phyloP scores from a whole-genome alignment of 352 stramenopile species.

The Pythium folliculosum region DNA sequence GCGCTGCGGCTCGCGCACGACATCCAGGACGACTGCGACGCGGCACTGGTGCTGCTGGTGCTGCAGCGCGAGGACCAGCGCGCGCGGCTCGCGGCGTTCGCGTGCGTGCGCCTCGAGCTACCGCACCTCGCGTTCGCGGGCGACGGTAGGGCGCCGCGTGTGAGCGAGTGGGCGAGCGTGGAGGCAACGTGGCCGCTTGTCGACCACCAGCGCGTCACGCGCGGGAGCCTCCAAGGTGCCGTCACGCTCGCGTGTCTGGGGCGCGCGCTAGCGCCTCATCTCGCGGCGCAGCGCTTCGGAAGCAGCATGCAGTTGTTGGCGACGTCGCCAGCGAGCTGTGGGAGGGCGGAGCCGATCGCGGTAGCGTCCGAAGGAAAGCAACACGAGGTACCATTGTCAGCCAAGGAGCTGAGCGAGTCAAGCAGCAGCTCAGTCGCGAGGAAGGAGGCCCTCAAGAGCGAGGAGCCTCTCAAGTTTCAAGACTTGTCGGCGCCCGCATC shows the following conservation, averaged over 20 bases:
- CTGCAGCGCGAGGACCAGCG: slow-evolving; percentile 22
- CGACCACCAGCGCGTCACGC: slow-evolving; percentile 6
- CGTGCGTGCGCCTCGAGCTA: slow-evolving; percentile 18
- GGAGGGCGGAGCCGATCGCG: not conserved
- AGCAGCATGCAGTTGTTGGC: not conserved
- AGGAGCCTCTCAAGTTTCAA: not conserved
- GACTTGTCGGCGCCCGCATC: not conserved
- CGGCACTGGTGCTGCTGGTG: slow-evolving; percentile 21
- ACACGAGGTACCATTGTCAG: not conserved
- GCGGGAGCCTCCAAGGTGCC: slow-evolving; percentile 8
- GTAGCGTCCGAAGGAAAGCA: not conserved
- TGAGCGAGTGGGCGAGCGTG: slow-evolving; percentile 26
- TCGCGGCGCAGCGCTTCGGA: slow-evolving; percentile 6
- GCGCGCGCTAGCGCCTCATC: slow-evolving; percentile 13
- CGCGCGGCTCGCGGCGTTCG: slow-evolving; percentile 23
- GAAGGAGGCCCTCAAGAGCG: not conserved
- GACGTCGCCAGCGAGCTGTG: not conserved
- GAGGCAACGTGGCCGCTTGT: slow-evolving; percentile 18
- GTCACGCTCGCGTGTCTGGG: slow-evolving; percentile 26
- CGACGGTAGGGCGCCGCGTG: slow-evolving; percentile 1
- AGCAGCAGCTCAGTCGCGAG: not conserved
- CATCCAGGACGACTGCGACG: slow-evolving; percentile 9
- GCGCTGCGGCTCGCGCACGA: slow-evolving; percentile 6
- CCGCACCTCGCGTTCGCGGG: slow-evolving; percentile 10
- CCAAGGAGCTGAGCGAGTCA: not conserved